Base-by-base conservation (phyloP, 306 rosid genomes). In the Vigna angularis region DNA sequence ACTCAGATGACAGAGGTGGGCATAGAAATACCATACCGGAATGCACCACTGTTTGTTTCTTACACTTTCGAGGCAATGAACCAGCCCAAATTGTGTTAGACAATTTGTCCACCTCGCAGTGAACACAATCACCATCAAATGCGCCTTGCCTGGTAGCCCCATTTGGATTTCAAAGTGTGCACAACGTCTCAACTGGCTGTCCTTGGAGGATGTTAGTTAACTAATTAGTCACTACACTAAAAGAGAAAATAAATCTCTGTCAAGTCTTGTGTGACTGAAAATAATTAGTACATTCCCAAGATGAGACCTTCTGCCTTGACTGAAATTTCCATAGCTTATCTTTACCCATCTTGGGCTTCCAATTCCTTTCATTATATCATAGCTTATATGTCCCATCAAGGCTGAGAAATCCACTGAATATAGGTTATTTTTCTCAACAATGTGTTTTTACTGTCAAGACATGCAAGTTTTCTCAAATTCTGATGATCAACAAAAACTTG, bases 281-380 rank as follows among this genome's bases (percentile, higher is more conserved):
- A 20, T 20, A 8, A 38, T 69, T 16, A 22, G n/a, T 51, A 24
- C 78, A 24, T 24, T 16, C n/a, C 6, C 58, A 16, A 38, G 45
- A 61, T 15, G 26, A 8, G 58, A 17, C 17, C 55, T 61, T 45
- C 45, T 55, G 24, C 22, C 65, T 47, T 47, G 66, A 73, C 47
- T 66, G 44, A 48, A 45, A 30, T 5, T 30, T 57, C 50, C 58
- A 28, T 47, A 48, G 32, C 28, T 45, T 62, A 38, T 71, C 38
- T 56, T 73, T 75, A 55, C 58, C 49, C 28, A 55, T 56, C 13
- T 28, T 8, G 50, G 42, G 36, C 58, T 64, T 56, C 11, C 17
- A 67, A 64, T 78, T 77, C 48, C 28, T 18, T 62, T 71, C 16
- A 53, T 63, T 44, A n/a, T 51, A 24, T 77, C 66, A 38, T 22